Percentiles rank a stretch among this genome's conserved stretches.
Evolutionary conservation across 352 stramenopile species (phyloP).

Genomic region (Pythium coloratum): DNA sequence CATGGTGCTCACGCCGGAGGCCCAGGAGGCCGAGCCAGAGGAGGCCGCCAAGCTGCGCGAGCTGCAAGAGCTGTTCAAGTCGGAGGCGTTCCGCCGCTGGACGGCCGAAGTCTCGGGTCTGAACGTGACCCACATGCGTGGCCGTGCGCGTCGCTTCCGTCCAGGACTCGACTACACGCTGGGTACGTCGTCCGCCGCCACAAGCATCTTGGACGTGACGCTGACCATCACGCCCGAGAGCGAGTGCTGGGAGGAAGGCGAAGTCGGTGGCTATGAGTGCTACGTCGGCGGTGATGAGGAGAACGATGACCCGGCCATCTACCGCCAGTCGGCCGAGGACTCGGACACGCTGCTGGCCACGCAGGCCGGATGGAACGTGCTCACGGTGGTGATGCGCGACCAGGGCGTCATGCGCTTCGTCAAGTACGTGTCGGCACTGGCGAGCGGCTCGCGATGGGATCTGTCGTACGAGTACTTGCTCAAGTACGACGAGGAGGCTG

Average conservation of each 20-base stretch:
- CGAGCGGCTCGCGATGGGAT: constrained; percentile 87
- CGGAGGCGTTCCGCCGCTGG: constrained; percentile 53
- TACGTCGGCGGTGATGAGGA: constrained; percentile 85
- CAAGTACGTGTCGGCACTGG: constrained; percentile 89
- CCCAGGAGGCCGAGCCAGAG: constrained; percentile 20
- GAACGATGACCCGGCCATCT: constrained; percentile 63
- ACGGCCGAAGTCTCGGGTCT: constrained; percentile 50
- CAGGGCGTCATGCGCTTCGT: constrained; percentile 90
- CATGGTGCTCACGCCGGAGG: constrained; percentile 21
- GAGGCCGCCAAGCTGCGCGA: constrained; percentile 27
- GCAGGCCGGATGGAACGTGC: constrained; percentile 84
- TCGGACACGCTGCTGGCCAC: constrained; percentile 86
- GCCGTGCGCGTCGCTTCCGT: constrained; percentile 78
- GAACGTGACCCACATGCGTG: constrained; percentile 38
- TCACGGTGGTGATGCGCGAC: constrained; percentile 90
- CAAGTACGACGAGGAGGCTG: constrained; percentile 2
- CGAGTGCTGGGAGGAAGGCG: constrained; percentile 33
- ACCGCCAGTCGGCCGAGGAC: constrained; percentile 51
- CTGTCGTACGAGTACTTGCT: constrained; percentile 57
- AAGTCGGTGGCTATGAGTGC: constrained; percentile 84
- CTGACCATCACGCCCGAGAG: constrained; percentile 40
- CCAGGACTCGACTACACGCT: constrained; percentile 92
- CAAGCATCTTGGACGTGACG: constrained; percentile 49
- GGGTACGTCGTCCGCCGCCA: constrained; percentile 46
- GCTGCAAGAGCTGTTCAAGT: constrained; percentile 53